Evolutionary conservation across 192 early-diverging fungal species (phyloP), one percentile per base, ranked within the genome.

Genomic region (Linnemannia zychae): DNA sequence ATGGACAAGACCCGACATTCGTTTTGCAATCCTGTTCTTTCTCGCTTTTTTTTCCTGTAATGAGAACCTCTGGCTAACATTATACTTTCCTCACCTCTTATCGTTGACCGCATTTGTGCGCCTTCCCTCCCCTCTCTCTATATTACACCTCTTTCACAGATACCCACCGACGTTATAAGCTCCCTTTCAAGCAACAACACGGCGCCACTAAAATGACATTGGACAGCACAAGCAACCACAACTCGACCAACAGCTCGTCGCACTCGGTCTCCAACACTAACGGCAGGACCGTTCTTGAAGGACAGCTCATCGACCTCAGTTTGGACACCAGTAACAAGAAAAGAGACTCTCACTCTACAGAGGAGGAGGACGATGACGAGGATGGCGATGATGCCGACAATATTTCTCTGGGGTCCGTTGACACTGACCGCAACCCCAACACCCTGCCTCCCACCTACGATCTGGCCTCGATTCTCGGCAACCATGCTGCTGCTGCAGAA

Each of bases 401-500:
- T 60, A 79, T 84, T 74, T 84, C 82, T 2, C 57, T 84, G 3
- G 82, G 82, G 11, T 84, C 82, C 20, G 68, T 84, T 16, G 82
- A 84, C 47, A 75, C 82, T 5, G 82, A 84, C 11, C 18, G 22
- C 3, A 69, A 60, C 4, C 82, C 82, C 38, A 79, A 78, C 46
- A 15, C 77, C 3, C 38, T 84, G 18, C 82, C 82, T 0, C 82
- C 82, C 9, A 84, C 82, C 72, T 84, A 84, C 48, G 82, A 84
- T 66, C 77, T 84, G 28, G 72, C 82, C 33, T 53, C 76, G 1
- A 84, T 84, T 13, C 77, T 84, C 12, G 77, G 73, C 22, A 49
- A 36, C 60, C 73, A 78, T 74, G 82, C 77, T 38, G 72, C 82
- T 31, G 77, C 76, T n/a, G 47, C 76, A 4, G 73, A 66, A 28